phyloP scores from a whole-genome alignment of 192 early-diverging fungal species.

The Entomortierella chlamydospora region DNA sequence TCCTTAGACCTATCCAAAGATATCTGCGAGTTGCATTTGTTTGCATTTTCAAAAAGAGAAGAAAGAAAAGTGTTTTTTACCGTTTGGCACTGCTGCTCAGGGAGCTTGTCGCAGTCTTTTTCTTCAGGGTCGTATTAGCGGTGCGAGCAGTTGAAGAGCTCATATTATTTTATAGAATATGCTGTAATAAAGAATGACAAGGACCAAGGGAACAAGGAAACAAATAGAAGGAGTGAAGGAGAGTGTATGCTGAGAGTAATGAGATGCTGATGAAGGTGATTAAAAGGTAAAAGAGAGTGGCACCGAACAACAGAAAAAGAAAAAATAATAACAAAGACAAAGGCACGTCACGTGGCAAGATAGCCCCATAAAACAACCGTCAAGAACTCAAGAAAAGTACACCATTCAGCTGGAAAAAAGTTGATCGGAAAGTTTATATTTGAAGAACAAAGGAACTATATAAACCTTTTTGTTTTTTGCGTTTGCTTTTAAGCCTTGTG shows the following conservation, averaged over 20 bases:
- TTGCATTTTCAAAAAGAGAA: constrained; percentile 5
- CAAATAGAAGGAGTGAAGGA: background rate
- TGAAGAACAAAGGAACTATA: constrained; percentile 1
- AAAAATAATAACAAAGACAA: background rate
- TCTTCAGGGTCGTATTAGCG: constrained; percentile 18
- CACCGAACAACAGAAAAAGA: background rate
- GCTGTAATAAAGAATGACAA: background rate
- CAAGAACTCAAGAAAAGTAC: too few relatives aligned
- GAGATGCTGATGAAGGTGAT: too few relatives aligned
- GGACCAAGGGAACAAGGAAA: background rate
- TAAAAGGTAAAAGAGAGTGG: background rate
- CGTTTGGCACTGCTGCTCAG: constrained; percentile 51
- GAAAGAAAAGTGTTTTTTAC: background rate
- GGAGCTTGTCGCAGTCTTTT: constrained; percentile 34
- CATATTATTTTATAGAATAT: constrained; percentile 23
- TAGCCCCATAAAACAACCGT: too few relatives aligned
- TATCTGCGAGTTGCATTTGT: constrained; percentile 1
- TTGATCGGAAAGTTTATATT: constrained; percentile 5
- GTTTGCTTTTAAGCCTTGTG: constrained; percentile 60
- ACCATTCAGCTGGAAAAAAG: background rate
- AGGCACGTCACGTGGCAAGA: background rate
- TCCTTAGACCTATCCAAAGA: background rate
- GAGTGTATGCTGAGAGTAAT: background rate
- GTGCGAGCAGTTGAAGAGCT: constrained; percentile 39
- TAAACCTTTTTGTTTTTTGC: background rate